Percentiles rank a stretch among this genome's conserved stretches.
Conservation (phyloP, 2,329 filamentous ascomycete species). For the Ophiostoma ips region DNA sequence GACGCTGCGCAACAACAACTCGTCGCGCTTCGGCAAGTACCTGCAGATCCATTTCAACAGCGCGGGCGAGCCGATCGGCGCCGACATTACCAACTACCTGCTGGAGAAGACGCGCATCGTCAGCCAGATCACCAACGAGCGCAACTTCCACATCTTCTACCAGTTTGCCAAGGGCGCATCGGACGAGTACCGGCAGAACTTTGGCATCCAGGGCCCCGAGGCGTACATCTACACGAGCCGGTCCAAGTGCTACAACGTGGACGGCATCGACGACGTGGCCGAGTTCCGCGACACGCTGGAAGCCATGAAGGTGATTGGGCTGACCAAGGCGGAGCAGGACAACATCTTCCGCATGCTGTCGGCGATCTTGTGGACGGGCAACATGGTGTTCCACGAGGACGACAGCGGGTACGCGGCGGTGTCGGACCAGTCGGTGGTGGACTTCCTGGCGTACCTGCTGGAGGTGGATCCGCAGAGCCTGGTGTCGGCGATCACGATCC, state of each 20-base stretch:
- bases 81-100: slow-evolving; percentile 96
- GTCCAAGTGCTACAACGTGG: slow-evolving; percentile 89
- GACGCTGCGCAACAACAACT: slow-evolving; percentile 96
- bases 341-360: slow-evolving; percentile 93
- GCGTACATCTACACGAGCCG: slow-evolving; percentile 88
- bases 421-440: slow-evolving; percentile 76
- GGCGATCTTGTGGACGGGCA: slow-evolving; percentile 85
- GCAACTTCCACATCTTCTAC: slow-evolving; percentile 99
- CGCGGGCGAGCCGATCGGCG: slow-evolving; percentile 82
- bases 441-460: slow-evolving; percentile 86
- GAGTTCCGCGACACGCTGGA: slow-evolving; percentile 85
- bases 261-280: slow-evolving; percentile 79
- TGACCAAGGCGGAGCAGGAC: slow-evolving; percentile 80
- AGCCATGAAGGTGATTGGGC: slow-evolving; percentile 88
- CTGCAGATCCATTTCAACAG: slow-evolving; percentile 92
- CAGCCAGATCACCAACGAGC: slow-evolving; percentile 86
- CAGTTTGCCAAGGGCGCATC: slow-evolving; percentile 94
- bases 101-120: slow-evolving; percentile 92
- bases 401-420: slow-evolving; percentile 81
- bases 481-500: slow-evolving; percentile 76
- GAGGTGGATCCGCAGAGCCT: slow-evolving; percentile 73
- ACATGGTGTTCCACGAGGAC: slow-evolving; percentile 81
- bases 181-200: slow-evolving; percentile 72
- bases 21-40: slow-evolving; percentile 95
- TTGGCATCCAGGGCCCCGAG: slow-evolving; percentile 80